These are phyloP conservation scores for Colletotrichum tabaci DNA, from an alignment of 2,329 filamentous ascomycete species.

Conservation along the genomic window DNA sequence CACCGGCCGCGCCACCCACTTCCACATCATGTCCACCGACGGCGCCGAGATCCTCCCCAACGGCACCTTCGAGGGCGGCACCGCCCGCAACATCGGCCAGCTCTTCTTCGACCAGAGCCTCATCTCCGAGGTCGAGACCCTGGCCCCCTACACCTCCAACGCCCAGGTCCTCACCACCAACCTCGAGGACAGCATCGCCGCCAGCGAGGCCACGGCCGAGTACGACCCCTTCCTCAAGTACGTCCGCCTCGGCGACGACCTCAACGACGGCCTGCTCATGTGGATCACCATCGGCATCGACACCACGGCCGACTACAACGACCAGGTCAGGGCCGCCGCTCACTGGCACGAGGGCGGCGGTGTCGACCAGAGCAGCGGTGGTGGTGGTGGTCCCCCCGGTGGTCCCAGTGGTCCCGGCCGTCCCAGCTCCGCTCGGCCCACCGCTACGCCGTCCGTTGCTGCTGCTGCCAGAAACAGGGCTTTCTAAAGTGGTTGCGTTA, in stretches of 20 bases:
- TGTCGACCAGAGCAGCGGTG: conserved; percentile 32
- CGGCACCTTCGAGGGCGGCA: conserved; percentile 50
- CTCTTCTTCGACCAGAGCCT: conserved; percentile 39
- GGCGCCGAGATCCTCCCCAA: conserved; percentile 53
- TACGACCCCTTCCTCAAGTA: conserved; percentile 70
- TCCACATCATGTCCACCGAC: conserved; percentile 60
- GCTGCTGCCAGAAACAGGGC: not conserved
- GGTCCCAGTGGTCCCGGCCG: conserved; percentile 17
- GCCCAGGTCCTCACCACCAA: conserved; percentile 65
- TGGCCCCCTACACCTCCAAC: conserved; percentile 64
- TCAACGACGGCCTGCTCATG: conserved; percentile 66
- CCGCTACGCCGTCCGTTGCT: not conserved
- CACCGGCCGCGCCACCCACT: conserved; percentile 61
- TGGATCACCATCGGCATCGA: conserved; percentile 71
- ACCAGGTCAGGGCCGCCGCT: conserved; percentile 34
- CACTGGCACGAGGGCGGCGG: conserved; percentile 39
- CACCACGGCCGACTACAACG: conserved; percentile 43
- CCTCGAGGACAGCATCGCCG: conserved; percentile 58
- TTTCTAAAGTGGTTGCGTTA: not conserved
- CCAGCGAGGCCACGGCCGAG: conserved; percentile 63
- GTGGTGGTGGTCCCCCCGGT: conserved; percentile 27
- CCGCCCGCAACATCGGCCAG: conserved; percentile 51
- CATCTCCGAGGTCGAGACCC: conserved; percentile 59
- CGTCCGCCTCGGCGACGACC: conserved; percentile 67
- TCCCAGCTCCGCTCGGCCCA: conserved; percentile 1